Base-by-base conservation (phyloP, 208 protist genomes). In the Trypanosoma melophagium region DNA sequence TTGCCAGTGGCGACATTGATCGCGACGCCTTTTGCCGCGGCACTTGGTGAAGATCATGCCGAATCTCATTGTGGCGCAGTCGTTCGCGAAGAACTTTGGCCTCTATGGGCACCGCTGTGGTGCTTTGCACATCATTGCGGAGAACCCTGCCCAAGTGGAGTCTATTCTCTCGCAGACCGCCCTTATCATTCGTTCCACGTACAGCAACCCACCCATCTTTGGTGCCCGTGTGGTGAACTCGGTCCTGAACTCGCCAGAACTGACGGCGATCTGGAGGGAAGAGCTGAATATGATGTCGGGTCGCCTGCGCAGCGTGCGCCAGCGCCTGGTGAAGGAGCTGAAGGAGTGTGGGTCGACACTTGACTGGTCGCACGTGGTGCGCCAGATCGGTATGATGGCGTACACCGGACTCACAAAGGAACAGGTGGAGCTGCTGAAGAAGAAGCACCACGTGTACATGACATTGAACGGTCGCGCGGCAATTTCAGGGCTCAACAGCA, bases 51-150 rank as follows among this genome's bases (percentile, higher is more conserved):
- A 69, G 8, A 65, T 71, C 7, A 80, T 97, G 13, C 80, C 91
- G 12, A 79, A 94, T 19, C 76, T 98, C 49, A 58, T 94, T 10
- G 80, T 98, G 7, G 71, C 82, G 12, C 97, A 99, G 81, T 98
- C 93, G 1, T 98, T 98, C 79, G 83, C 96, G 0, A 99, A 99
- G 83, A 99, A 98, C 74, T 95, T 99, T 71, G 98, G 98, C 19
- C 81, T 99, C 4, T 99, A 99, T 69, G 95, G 95, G 19, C 95
- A 99, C 54, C 88, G 98, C 59, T 86, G 92, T 25, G 97, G 98
- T 40, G 81, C 84, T 2, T 66, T 99, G 21, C 85, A 87, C 61
- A 74, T 99, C 35, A 76, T 94, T 8, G 87, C 80, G 65, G 71
- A 69, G 7, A 66, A 79, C 17, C 44, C 51, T 13, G 76, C 81